These are phyloP conservation scores for Hyphopichia burtonii DNA, from an alignment of 1,139 yeast species.

Conservation along the genomic window DNA sequence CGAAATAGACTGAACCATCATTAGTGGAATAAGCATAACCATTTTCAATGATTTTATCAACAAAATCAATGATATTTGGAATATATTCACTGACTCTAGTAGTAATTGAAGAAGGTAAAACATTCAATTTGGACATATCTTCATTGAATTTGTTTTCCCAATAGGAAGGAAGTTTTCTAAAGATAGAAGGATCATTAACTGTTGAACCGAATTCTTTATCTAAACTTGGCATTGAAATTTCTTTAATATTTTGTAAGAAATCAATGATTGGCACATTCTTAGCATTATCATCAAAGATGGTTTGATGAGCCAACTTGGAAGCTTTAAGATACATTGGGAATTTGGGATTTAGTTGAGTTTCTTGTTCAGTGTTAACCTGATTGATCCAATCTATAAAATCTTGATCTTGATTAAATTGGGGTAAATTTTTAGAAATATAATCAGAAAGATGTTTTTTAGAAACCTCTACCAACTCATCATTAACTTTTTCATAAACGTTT, in stretches of 20 bases:
- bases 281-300: slow-evolving; percentile 24
- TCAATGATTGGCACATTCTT: slow-evolving; percentile 19
- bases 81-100: slow-evolving; percentile 97
- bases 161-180: slow-evolving; percentile 76
- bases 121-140: slow-evolving; percentile 85
- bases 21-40: slow-evolving; percentile 82
- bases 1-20: slow-evolving; percentile 95
- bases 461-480: slow-evolving; percentile 35
- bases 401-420: slow-evolving; percentile 30
- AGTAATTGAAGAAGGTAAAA: slow-evolving; percentile 77
- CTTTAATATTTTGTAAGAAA: slow-evolving; percentile 58
- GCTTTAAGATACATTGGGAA: slow-evolving; percentile 82
- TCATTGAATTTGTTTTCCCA: slow-evolving; percentile 86
- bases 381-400: slow-evolving; percentile 55
- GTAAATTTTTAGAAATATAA: slow-evolving; percentile 60
- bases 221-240: slow-evolving; percentile 69
- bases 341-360: slow-evolving; percentile 66
- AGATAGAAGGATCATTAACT: slow-evolving; percentile 81
- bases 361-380: slow-evolving; percentile 46
- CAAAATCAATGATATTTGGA: slow-evolving; percentile 84
- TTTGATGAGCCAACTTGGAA: slow-evolving; percentile 50
- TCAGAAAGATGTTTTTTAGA: slow-evolving; percentile 43
- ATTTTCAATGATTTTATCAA: slow-evolving; percentile 66
- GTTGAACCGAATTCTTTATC: slow-evolving; percentile 72
- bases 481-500: slow-evolving; percentile 27